Conservation (phyloP, 1,284 basidiomycete species). For the Hypsizygus ulmarius region DNA sequence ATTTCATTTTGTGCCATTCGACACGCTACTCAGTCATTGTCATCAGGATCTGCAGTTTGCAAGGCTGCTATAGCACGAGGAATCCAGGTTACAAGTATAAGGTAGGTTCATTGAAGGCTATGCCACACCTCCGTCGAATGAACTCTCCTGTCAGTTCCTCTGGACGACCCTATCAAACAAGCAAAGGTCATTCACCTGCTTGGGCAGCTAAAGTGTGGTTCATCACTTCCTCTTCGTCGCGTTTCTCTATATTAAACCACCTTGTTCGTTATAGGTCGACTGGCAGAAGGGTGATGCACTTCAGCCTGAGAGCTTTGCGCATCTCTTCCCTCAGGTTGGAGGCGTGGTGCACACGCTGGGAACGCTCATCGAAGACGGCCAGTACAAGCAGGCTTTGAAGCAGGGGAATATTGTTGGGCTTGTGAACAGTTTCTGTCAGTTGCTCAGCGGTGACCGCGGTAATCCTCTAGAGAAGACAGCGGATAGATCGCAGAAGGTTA, state of each 20-base stretch:
- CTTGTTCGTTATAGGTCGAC: conserved; percentile 52
- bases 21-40: conserved; percentile 13
- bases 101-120: conserved; percentile 44
- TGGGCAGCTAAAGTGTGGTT: conserved; percentile 73
- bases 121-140: conserved; percentile 1
- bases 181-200: conserved; percentile 85
- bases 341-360: conserved; percentile 96
- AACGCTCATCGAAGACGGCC: conserved; percentile 78
- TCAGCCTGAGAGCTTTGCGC: conserved; percentile 69
- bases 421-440: conserved; percentile 40
- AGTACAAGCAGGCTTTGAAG: conserved; percentile 77
- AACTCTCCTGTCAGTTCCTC: conserved; percentile 59
- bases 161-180: conserved; percentile 81
- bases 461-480: conserved; percentile 65
- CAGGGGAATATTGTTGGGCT: conserved; percentile 58
- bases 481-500: conserved; percentile 25
- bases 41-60: conserved; percentile 87
- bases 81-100: conserved; percentile 86
- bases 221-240: conserved; percentile 5
- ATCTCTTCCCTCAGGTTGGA: conserved; percentile 61
- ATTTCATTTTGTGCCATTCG: conserved; percentile 11
- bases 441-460: conserved; percentile 34
- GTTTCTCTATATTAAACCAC: conserved; percentile 3
- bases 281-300: conserved; percentile 84
- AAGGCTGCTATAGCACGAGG: conserved; percentile 81